Percentiles rank a stretch among this genome's conserved stretches.
phyloP scores from a whole-genome alignment of 208 protist species.

The Trypanosoma lewisi region DNA sequence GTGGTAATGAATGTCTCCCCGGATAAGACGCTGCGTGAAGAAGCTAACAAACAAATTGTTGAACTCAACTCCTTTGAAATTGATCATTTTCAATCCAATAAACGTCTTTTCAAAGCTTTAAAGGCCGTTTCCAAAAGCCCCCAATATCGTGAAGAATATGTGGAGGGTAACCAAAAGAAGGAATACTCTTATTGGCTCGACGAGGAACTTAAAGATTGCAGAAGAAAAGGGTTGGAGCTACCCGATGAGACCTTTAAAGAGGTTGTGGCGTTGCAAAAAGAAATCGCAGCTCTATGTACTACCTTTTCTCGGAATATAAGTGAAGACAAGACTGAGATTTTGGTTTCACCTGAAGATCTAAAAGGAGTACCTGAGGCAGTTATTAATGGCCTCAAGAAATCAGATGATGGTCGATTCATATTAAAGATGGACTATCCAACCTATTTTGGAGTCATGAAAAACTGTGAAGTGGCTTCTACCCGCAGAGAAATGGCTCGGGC shows the following conservation, averaged over 20 bases:
- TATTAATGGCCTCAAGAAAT: conserved; percentile 37
- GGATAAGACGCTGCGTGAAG: conserved; percentile 58
- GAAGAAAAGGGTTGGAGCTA: conserved; percentile 69
- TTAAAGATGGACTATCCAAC: conserved; percentile 88
- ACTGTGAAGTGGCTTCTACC: conserved; percentile 77
- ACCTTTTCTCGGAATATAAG: conserved; percentile 81
- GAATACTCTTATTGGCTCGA: conserved; percentile 77
- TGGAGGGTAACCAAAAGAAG: conserved; percentile 23
- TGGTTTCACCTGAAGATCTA: conserved; percentile 50
- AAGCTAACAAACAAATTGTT: conserved; percentile 56
- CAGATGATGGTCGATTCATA: conserved; percentile 39
- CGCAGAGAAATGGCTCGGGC: conserved; percentile 48
- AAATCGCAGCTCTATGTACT: conserved; percentile 52
- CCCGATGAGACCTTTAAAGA: conserved; percentile 55
- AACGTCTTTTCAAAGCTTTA: conserved; percentile 59
- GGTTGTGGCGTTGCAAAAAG: conserved; percentile 68
- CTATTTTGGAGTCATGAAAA: conserved; percentile 83
- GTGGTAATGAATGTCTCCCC: conserved; percentile 57
- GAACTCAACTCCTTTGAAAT: conserved; percentile 66
- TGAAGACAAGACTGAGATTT: conserved; percentile 64
- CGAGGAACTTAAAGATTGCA: conserved; percentile 60
- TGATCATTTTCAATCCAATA: conserved; percentile 69
- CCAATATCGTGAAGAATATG: conserved; percentile 44
- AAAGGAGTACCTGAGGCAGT: conserved; percentile 61
- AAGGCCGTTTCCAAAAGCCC: conserved; percentile 33